Evolutionary conservation across 2,329 filamentous ascomycete genomes (phyloP).

Genomic region (Rhinocladiella similis): DNA sequence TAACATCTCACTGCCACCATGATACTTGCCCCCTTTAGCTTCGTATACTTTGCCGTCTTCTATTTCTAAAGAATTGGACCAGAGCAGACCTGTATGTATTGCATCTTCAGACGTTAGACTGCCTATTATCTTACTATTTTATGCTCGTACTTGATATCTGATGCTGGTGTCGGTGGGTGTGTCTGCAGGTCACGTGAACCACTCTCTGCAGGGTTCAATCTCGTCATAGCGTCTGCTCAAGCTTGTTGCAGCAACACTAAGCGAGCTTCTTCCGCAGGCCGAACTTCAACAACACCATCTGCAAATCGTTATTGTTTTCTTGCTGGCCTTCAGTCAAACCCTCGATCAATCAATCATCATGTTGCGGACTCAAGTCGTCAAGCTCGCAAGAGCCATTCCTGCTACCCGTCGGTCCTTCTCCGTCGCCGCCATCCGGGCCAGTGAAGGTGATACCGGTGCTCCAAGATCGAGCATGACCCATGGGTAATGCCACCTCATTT

Average conservation of each 20-base stretch:
- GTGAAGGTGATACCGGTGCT: constrained; percentile 67
- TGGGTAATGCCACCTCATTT: constrained; percentile 36
- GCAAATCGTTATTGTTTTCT: not conserved
- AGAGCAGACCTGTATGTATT: no score
- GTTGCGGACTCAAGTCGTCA: constrained; percentile 65
- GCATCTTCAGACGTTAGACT: no score
- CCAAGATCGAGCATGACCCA: constrained; percentile 36
- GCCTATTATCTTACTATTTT: no score
- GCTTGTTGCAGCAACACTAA: constrained; percentile 1
- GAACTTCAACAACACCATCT: constrained; percentile 8
- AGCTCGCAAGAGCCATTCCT: constrained; percentile 56
- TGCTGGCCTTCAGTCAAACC: constrained; percentile 15
- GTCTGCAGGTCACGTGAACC: no score
- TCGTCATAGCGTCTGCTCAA: not conserved
- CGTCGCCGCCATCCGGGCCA: constrained; percentile 63
- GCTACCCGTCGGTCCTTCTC: constrained; percentile 59
- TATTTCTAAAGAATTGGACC: no score
- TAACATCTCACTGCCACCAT: no score
- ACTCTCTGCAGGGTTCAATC: not conserved
- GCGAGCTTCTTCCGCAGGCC: constrained; percentile 19
- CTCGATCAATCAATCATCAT: constrained; percentile 49
- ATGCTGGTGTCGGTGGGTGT: no score
- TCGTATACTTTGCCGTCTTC: no score
- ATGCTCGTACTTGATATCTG: no score
- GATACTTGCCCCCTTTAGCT: no score